Evolutionary conservation across 768 basidiomycete species (phyloP).

Genomic region (Kwoniella heveanensis): DNA sequence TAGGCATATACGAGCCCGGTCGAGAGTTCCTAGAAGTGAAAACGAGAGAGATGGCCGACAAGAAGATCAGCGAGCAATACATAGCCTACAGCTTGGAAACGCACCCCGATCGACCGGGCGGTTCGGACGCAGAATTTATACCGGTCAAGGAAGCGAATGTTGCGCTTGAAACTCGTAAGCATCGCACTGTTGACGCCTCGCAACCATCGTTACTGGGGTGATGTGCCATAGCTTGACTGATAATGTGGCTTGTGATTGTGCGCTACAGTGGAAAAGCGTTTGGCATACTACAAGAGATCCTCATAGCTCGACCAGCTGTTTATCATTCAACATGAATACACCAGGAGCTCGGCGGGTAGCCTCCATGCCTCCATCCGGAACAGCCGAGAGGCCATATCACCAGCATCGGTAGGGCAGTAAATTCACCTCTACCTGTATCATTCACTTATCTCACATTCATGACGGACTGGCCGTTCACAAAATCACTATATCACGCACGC

Average conservation of each 20-base stretch:
- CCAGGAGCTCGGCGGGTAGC: no score
- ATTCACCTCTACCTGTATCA: no score
- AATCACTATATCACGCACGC: background rate
- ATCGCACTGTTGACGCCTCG: no score
- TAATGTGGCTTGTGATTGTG: background rate
- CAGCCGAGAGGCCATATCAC: background rate
- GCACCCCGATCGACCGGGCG: constrained; percentile 19
- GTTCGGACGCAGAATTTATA: background rate
- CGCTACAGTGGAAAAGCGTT: background rate
- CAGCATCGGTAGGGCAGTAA: no score
- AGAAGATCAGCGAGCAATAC: background rate
- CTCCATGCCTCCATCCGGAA: no score
- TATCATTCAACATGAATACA: no score
- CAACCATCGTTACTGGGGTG: background rate
- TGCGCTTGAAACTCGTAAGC: constrained; percentile 20
- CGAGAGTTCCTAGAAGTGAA: constrained; percentile 8
- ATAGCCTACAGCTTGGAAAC: background rate
- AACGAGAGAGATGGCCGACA: constrained; percentile 4
- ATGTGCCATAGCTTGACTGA: background rate
- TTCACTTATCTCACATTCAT: no score
- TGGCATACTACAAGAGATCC: constrained; percentile 4
- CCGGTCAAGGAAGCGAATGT: constrained; percentile 5
- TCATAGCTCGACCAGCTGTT: no score
- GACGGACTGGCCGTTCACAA: no score
- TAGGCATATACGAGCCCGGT: constrained; percentile 14